phyloP scores from a whole-genome alignment of 2,329 filamentous ascomycete genomes.

The Trichoderma oligosporum region DNA sequence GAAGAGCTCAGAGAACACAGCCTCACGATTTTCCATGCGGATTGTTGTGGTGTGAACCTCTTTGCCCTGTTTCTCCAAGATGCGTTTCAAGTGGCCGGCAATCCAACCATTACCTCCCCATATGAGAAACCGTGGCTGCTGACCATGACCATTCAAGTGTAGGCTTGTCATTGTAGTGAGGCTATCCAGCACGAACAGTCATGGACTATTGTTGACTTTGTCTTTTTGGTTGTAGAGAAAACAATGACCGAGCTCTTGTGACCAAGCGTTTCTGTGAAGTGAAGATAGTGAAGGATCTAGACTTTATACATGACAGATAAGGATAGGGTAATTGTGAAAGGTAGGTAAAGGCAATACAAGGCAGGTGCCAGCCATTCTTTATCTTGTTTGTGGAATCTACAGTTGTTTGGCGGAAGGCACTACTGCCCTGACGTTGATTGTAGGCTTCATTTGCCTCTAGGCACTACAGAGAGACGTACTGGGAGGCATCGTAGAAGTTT shows the following conservation, averaged over 20 bases:
- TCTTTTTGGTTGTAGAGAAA: not conserved
- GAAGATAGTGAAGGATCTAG: not conserved
- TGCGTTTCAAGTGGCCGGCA: conserved; percentile 55
- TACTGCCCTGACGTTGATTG: no score
- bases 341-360: no score
- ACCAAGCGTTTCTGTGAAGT: not conserved
- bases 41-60: conserved; percentile 57
- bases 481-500: no score
- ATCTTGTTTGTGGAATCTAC: not conserved
- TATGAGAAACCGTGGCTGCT: conserved; percentile 50
- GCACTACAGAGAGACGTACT: no score
- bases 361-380: no score
- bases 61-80: conserved; percentile 58
- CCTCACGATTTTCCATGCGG: conserved; percentile 61
- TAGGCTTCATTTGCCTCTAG: no score
- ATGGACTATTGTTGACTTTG: not conserved
- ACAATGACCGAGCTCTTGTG: not conserved
- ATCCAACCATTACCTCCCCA: conserved; percentile 64
- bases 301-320: not conserved
- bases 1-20: conserved; percentile 54
- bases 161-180: not conserved
- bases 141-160: not conserved
- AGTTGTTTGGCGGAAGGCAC: no score
- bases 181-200: not conserved
- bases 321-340: not conserved